A percentile compares a stretch with the other conserved stretches of the same genome.
These are phyloP conservation scores for Colletotrichum eremochloae DNA, from an alignment of 2,329 filamentous ascomycete species.

Conservation along the genomic window DNA sequence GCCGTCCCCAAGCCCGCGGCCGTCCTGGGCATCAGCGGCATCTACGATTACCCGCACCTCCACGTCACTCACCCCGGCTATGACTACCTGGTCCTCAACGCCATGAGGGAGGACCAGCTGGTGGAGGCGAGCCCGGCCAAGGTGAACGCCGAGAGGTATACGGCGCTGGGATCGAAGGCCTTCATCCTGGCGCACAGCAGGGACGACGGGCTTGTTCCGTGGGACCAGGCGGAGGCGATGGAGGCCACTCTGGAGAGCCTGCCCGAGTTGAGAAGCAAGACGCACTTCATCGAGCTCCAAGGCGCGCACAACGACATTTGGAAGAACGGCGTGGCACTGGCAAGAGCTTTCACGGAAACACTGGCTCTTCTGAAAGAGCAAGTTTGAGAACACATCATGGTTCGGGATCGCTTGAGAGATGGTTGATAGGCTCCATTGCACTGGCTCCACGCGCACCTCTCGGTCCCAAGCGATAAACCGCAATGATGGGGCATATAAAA, in stretches of 20 bases:
- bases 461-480: too few relatives aligned
- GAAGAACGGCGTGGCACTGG: conserved; percentile 14
- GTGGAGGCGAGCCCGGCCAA: conserved; percentile 65
- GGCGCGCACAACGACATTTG: conserved; percentile 35
- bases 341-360: conserved; percentile 23
- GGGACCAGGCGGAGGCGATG: conserved; percentile 25
- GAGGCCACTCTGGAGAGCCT: neutral
- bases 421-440: too few relatives aligned
- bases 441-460: too few relatives aligned
- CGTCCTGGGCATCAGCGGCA: conserved; percentile 72
- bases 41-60: conserved; percentile 74
- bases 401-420: too few relatives aligned
- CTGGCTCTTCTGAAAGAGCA: neutral
- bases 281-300: conserved; percentile 11
- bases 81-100: conserved; percentile 67
- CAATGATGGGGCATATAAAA: too few relatives aligned
- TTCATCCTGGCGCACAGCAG: conserved; percentile 33
- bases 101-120: conserved; percentile 68
- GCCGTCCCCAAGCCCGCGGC: conserved; percentile 55
- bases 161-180: neutral
- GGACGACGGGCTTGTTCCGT: conserved; percentile 29
- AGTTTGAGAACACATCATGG: neutral
- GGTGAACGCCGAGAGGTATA: conserved; percentile 47
- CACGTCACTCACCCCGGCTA: conserved; percentile 65
- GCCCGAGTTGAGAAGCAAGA: conserved; percentile 11